Evolutionary conservation across 306 rosid species (phyloP).

Genomic region (Alnus rubra): DNA sequence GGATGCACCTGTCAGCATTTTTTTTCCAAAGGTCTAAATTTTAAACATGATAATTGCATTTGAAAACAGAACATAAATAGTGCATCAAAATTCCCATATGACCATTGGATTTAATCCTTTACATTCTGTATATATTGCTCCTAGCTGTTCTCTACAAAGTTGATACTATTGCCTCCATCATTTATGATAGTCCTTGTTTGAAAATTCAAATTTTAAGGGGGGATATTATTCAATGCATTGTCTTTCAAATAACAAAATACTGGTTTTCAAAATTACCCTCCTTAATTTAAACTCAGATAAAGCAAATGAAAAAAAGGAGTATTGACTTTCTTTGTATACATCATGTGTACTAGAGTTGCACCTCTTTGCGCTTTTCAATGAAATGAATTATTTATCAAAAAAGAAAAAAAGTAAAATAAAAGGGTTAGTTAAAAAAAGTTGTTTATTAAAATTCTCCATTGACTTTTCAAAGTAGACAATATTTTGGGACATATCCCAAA

Average conservation of each 20-base stretch:
- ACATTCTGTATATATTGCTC: background rate
- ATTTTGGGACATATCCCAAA: background rate
- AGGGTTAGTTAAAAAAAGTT: too few relatives aligned
- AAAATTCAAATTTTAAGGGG: background rate
- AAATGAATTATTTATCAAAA: too few relatives aligned
- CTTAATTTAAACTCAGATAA: background rate
- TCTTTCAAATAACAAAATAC: background rate
- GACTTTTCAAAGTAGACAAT: background rate
- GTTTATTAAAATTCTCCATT: background rate
- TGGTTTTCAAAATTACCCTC: background rate
- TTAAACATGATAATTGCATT: background rate
- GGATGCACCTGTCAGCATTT: background rate
- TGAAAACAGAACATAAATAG: background rate
- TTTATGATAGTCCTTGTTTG: background rate
- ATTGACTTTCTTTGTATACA: background rate
- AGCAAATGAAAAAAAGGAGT: background rate
- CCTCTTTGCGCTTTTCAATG: too few relatives aligned
- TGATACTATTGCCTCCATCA: background rate
- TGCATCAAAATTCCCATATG: background rate
- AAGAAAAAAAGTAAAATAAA: background rate
- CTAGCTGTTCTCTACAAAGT: background rate
- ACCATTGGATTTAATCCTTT: background rate
- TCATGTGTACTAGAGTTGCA: too few relatives aligned
- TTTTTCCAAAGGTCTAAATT: background rate
- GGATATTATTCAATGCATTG: background rate